These are phyloP conservation scores for Solanum pinnatisectum DNA, from an alignment of 257 asterid species.

Conservation along the genomic window DNA sequence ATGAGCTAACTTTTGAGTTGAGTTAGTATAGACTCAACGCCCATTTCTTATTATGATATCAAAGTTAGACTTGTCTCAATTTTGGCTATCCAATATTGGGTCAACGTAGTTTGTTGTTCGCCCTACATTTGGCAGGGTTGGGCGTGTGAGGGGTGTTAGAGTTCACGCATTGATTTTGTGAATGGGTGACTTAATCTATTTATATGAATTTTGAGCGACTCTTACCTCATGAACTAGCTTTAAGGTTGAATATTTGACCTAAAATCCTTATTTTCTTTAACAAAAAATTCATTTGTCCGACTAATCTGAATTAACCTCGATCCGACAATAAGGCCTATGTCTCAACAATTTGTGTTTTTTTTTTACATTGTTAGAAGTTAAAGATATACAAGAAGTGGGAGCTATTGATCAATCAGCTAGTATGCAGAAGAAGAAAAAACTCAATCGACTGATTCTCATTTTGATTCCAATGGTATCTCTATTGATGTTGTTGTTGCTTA, in stretches of 20 bases:
- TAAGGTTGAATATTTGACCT: neutral
- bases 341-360: neutral
- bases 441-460: conserved; percentile 1
- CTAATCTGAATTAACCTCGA: neutral
- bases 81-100: neutral
- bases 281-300: neutral
- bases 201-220: neutral
- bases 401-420: neutral
- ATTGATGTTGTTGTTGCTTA: neutral
- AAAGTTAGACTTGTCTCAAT: neutral
- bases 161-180: neutral
- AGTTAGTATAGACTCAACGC: neutral
- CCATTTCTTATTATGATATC: neutral
- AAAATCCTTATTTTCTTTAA: neutral
- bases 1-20: neutral
- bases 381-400: neutral
- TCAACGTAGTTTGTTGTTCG: neutral
- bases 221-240: neutral
- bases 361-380: neutral
- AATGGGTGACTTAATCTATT: neutral
- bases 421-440: neutral
- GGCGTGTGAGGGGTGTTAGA: neutral
- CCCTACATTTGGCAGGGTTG: neutral
- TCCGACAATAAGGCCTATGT: neutral
- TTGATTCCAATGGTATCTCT: neutral